Percentiles rank a stretch among this genome's conserved stretches.
phyloP scores from a whole-genome alignment of 2,329 filamentous ascomycete genomes.

The Alternaria alternata region DNA sequence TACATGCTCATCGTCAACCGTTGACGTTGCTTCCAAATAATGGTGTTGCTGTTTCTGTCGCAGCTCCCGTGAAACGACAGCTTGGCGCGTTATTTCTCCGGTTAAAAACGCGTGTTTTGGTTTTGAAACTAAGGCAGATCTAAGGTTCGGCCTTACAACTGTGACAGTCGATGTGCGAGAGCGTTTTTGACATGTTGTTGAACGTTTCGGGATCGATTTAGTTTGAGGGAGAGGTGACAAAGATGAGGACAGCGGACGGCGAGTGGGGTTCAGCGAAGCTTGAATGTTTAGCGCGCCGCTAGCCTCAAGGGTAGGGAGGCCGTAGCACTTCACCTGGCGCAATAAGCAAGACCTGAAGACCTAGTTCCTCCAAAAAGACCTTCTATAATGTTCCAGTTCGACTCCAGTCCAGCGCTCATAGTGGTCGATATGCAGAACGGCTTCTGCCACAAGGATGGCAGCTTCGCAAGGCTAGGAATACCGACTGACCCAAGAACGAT shows the following conservation, averaged over 20 bases:
- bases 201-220: slow-evolving; percentile 10
- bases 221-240: neutral
- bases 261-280: slow-evolving; percentile 16
- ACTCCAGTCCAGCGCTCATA: no score
- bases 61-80: slow-evolving; percentile 18
- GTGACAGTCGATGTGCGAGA: slow-evolving; percentile 20
- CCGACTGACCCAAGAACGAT: no score
- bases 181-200: slow-evolving; percentile 8
- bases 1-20: neutral
- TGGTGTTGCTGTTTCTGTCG: slow-evolving; percentile 20
- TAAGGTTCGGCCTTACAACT: slow-evolving; percentile 4
- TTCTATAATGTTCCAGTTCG: no score
- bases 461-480: no score
- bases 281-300: slow-evolving; percentile 17
- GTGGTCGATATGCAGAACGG: no score
- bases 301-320: neutral
- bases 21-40: neutral
- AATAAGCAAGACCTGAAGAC: no score
- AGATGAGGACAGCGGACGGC: neutral
- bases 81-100: slow-evolving; percentile 4
- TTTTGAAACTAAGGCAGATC: slow-evolving; percentile 33
- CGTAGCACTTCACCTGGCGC: no score
- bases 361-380: no score
- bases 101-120: slow-evolving; percentile 24
- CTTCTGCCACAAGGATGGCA: no score